phyloP scores from a whole-genome alignment of 768 basidiomycete genomes.

The Leccinum barrowsii region DNA sequence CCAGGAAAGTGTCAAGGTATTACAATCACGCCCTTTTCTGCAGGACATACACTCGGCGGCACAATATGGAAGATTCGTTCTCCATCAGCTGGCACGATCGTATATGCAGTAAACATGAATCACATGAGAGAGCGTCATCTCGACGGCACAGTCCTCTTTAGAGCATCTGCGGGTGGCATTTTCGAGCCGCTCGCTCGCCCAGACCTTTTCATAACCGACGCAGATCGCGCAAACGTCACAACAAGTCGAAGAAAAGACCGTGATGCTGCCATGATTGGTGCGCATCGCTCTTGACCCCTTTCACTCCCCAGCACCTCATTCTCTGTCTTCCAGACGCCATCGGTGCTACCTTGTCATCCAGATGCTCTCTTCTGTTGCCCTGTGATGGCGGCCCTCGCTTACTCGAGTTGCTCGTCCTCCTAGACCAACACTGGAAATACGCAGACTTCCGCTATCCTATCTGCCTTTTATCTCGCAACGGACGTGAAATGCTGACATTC shows the following conservation, averaged over 20 bases:
- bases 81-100: constrained; percentile 90
- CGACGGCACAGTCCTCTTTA: constrained; percentile 86
- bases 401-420: constrained; percentile 89
- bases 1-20: constrained; percentile 87
- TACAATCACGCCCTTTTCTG: constrained; percentile 92
- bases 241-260: constrained; percentile 88
- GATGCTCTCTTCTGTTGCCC: constrained; percentile 83
- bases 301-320: background rate
- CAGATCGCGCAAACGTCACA: constrained; percentile 76
- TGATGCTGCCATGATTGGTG: constrained; percentile 84
- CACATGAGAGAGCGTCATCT: constrained; percentile 95
- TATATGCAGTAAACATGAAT: constrained; percentile 94
- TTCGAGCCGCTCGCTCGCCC: constrained; percentile 87
- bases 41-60: constrained; percentile 93
- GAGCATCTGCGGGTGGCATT: constrained; percentile 68
- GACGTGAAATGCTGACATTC: constrained; percentile 89
- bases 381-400: constrained; percentile 94
- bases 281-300: constrained; percentile 12
- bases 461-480: constrained; percentile 89
- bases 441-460: constrained; percentile 82
- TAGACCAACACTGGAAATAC: constrained; percentile 97
- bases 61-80: constrained; percentile 99
- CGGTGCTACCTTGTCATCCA: constrained; percentile 76
- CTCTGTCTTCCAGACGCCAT: constrained; percentile 63
- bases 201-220: constrained; percentile 92